Evolutionary conservation across 805 yeast species (phyloP), one percentile per base, ranked within the genome.

Genomic region (Candida coquimbonensis): DNA sequence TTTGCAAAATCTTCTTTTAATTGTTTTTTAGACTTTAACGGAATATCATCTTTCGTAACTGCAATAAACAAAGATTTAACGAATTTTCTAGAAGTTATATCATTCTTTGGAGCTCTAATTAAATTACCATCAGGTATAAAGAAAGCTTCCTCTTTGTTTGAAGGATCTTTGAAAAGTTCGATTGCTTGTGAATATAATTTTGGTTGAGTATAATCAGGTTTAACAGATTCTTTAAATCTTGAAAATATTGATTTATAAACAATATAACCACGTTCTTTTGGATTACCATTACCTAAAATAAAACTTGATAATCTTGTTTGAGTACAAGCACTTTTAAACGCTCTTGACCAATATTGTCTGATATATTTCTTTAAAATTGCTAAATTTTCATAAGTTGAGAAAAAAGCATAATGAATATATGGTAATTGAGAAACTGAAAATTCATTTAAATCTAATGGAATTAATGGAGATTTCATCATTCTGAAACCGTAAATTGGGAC

Each of bases 31-130:
- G 64, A 67, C 24, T 67, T 68, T 36, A 84, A 62, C 13, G 84
- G 71, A 42, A 75, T 70, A 60, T 90, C 96, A 53, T 81, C 83
- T 53, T 79, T 81, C 1, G 95, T 86, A 3, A 91, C 97, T 0
- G 88, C 78, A 1, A 86, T 83, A 66, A 93, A 93, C 47, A 89
- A 65, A 40, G 77, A 74, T 53, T 77, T 78, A 31, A 81, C 76
- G 51, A 72, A 80, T 40, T 74, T 75, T 47, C 88, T 68, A 0
- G 91, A 78, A 19, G 83, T 80, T 14, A 81, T 81, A 59, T 90
- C 97, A 52, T 77, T 77, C 48, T 79, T 83, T 1, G 99, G 99
- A 1, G 89, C 99, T 46, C 98, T 77, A 32, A 90, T 78, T 56
- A 77, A 83, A 40, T 70, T 68, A 4, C 99, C 99, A 61, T 87